Percentiles rank a stretch among this genome's conserved stretches.
These are phyloP conservation scores for Xylariales sp. DNA, from an alignment of 2,329 filamentous ascomycete genomes.

Conservation along the genomic window DNA sequence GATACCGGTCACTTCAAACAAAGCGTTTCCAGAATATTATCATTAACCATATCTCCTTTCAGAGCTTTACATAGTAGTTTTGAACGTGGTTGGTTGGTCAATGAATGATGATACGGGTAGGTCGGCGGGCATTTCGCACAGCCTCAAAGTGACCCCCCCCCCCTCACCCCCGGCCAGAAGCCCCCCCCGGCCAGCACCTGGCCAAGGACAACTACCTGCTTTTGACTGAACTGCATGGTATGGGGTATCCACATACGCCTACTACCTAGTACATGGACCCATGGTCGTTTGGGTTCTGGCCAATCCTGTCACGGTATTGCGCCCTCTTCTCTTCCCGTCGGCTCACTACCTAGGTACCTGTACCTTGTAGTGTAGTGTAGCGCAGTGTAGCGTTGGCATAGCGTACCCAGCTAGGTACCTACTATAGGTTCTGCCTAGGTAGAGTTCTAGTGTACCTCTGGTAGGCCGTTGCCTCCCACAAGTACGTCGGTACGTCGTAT, in stretches of 20 bases:
- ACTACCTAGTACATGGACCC: not conserved
- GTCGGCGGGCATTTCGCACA: constrained; percentile 31
- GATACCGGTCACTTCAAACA: no score
- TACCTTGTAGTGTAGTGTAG: not conserved
- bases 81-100: not conserved
- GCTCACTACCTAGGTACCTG: constrained; percentile 1
- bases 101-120: constrained; percentile 15
- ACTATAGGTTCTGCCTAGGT: not conserved
- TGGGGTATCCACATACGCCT: not conserved
- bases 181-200: not conserved
- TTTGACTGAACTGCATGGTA: constrained; percentile 11
- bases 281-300: constrained; percentile 8
- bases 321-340: not conserved
- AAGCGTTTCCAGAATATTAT: not conserved
- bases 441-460: not conserved
- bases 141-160: constrained; percentile 20
- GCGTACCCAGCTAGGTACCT: not conserved
- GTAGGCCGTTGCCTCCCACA: not conserved
- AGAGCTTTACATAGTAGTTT: not conserved
- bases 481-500: no score
- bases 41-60: not conserved
- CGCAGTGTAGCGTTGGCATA: not conserved
- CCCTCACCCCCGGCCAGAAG: no score
- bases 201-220: constrained; percentile 16
- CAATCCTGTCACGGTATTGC: constrained; percentile 10